Base-by-base conservation (phyloP, 2,329 filamentous ascomycete species). In the Fusarium aywerte region DNA sequence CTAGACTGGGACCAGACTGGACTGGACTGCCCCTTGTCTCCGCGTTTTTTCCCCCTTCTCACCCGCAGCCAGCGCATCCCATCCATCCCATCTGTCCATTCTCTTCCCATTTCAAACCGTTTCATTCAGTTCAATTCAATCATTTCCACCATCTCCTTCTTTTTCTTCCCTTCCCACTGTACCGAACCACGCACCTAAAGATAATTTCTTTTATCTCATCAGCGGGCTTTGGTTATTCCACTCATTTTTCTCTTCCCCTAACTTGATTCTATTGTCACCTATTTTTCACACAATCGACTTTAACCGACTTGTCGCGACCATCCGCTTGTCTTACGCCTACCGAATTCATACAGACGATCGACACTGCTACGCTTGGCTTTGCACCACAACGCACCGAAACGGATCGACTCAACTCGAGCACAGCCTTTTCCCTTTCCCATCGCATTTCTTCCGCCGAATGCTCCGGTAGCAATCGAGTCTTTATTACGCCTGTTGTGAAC, bases 381-480 rank as follows among this genome's bases (percentile, higher is more conserved):
- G 54, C 60, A 43, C 56, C 42, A 35, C 33, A 39, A 48, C 31
- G 50, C 39, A 61, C 51, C 45, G 33, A 40, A 57, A 42, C 58
- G 33, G 18, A 31, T 42, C 35, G 25, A 35, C 23, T 64, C 63
- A 18, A 53, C 45, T 38, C 45, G 32, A 48, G 40, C 62, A 71
- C 62, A 65, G 59, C 63, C 51, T 69, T 54, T 56, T 50, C 45
- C 38, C 32, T 18, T 58, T 48, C 42, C 21, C 32, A 53, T 62
- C 48, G 48, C 49, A 55, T 33, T 47, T 58, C 57, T 32, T 64
- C 44, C 56, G 58, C 60, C 71, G 71, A 72, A 68, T 73, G 71
- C 71, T 73, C 71, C 62, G 71, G 71, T 73, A 73, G 71, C 71
- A 73, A 65, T 73, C 71, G 68, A 69, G 55, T 57, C 50, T 44